These are phyloP conservation scores for Monilinia fructicola DNA, from an alignment of 2,329 filamentous ascomycete species.

Conservation along the genomic window DNA sequence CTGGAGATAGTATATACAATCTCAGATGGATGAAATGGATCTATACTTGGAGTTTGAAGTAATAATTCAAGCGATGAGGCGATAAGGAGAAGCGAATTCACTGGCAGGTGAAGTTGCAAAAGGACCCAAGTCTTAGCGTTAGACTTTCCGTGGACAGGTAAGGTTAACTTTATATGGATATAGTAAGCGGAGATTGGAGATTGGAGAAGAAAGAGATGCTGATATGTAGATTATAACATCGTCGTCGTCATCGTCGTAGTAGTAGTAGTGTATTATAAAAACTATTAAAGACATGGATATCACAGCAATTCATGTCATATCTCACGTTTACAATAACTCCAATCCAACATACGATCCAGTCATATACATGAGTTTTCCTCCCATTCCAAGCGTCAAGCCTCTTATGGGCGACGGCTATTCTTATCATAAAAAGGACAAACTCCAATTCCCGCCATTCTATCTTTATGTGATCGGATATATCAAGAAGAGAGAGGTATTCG, in stretches of 20 bases:
- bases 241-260: neutral
- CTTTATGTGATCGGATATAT: neutral
- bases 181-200: neutral
- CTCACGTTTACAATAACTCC: neutral
- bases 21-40: no score
- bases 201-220: no score
- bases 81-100: no score
- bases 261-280: neutral
- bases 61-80: no score
- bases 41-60: no score
- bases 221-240: no score
- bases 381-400: neutral
- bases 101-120: neutral
- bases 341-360: slow-evolving; percentile 24
- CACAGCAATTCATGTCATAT: neutral
- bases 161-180: no score
- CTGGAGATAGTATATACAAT: no score
- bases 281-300: slow-evolving; percentile 1
- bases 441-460: slow-evolving; percentile 1
- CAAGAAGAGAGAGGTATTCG: neutral
- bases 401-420: neutral
- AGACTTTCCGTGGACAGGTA: no score
- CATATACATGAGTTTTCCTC: slow-evolving; percentile 16
- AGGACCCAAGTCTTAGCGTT: neutral
- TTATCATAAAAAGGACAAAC: neutral